These are phyloP conservation scores for Periconia macrospinosa DNA, from an alignment of 2,329 filamentous ascomycete species.

Conservation along the genomic window DNA sequence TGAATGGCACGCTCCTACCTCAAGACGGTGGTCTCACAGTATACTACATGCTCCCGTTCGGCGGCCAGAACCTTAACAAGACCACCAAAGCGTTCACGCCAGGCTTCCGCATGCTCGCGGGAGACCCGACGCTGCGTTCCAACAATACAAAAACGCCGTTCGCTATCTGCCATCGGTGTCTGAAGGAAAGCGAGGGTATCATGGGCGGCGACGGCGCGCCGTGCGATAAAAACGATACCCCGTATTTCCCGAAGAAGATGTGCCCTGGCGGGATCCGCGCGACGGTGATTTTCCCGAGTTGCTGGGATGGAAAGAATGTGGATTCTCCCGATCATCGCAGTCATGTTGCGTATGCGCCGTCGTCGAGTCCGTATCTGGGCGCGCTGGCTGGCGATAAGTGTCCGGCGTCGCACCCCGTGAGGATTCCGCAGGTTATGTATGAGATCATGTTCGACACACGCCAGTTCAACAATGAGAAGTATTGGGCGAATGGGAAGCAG, in stretches of 20 bases:
- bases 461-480: constrained; percentile 24
- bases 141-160: constrained; percentile 4
- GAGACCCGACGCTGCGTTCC: constrained; percentile 7
- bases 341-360: constrained; percentile 65
- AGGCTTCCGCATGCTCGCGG: constrained; percentile 14
- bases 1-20: constrained; percentile 24
- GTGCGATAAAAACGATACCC: constrained; percentile 25
- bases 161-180: constrained; percentile 22
- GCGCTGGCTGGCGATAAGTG: constrained; percentile 52
- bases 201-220: constrained; percentile 22
- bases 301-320: constrained; percentile 65
- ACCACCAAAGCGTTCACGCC: constrained; percentile 29
- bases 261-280: constrained; percentile 75
- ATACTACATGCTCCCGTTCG: constrained; percentile 40
- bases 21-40: constrained; percentile 41
- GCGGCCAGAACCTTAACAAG: constrained; percentile 15
- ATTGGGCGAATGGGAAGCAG: constrained; percentile 27
- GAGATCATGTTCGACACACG: constrained; percentile 50
- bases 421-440: constrained; percentile 51
- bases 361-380: constrained; percentile 12
- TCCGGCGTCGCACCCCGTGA: constrained; percentile 46
- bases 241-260: constrained; percentile 62
- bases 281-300: constrained; percentile 72
- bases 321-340: constrained; percentile 59
- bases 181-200: constrained; percentile 20